Evolutionary conservation across 2,329 filamentous ascomycete genomes (phyloP), one percentile per base, ranked within the genome.

Genomic region (Hypoxylon sp.): DNA sequence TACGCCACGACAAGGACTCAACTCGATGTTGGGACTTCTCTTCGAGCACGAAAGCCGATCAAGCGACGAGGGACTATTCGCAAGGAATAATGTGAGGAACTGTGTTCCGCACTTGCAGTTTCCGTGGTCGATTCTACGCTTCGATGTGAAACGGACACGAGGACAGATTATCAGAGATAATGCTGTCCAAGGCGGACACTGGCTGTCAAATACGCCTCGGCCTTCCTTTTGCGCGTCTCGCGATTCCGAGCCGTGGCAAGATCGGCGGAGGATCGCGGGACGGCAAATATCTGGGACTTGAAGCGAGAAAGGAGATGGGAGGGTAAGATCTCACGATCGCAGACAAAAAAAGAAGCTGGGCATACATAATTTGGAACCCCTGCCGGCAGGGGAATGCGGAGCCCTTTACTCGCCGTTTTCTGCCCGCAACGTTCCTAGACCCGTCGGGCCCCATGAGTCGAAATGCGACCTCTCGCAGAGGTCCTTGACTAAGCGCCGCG

Each of bases 1-100:
- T 74, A 63, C 54, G 73, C 65, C 70, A 75, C 71, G 70, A 76
- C 73, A 58, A 67, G 71, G 67, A 69, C 47, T 67, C 69, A 69
- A 68, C 70, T 73, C 64, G 69, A 73, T 37, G 71, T 69, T 70
- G 71, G 58, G 51, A 49, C 62, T 64, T 67, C 60, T 66, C 62
- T 63, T 69, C 65, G 65, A 67, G 48, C 45, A 63, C 13, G 58
- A 67, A 66, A 66, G 63, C 65, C 59, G 55, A 66, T 62, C 59
- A 65, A 67, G 69, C 66, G 47, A 61, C 35, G 57, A 65, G 48
- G 67, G 64, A 66, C 47, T 66, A 64, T 67, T 69, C 65, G 49
- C 50, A 58, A 46, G 65, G 63, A 64, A 48, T 48, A 58, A 48
- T 68, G 63, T 55, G 60, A 55, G 63, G 58, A 67, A 68, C 69